These are phyloP conservation scores for Trametes hirsuta DNA, from an alignment of 1,284 basidiomycete genomes.

Conservation along the genomic window DNA sequence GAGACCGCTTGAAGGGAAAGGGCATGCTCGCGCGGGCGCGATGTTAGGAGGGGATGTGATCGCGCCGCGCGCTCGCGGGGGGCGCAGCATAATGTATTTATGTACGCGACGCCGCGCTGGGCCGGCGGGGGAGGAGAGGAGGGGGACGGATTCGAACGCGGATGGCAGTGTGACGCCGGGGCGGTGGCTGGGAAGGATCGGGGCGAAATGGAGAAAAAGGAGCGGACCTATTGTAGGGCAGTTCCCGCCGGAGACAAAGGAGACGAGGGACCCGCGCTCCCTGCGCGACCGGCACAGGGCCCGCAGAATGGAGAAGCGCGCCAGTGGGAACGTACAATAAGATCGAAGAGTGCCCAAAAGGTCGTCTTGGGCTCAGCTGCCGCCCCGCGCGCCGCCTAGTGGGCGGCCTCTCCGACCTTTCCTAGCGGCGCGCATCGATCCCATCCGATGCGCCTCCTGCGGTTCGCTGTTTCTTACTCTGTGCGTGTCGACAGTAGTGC, in stretches of 20 bases:
- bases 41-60: constrained; percentile 11
- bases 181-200: constrained; percentile 20
- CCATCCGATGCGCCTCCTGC: constrained; percentile 14
- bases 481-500: not conserved
- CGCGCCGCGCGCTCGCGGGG: constrained; percentile 23
- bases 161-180: constrained; percentile 24
- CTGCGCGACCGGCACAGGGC: constrained; percentile 25
- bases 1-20: constrained; percentile 28
- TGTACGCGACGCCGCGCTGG: constrained; percentile 11
- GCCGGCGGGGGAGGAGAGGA: constrained; percentile 16
- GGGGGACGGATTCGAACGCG: constrained; percentile 18
- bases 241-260: constrained; percentile 28
- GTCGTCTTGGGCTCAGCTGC: constrained; percentile 25
- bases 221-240: constrained; percentile 19
- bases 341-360: constrained; percentile 21
- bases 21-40: constrained; percentile 22
- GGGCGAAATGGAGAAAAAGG: constrained; percentile 24
- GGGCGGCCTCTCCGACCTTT: constrained; percentile 7
- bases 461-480: constrained; percentile 18
- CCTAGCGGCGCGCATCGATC: constrained; percentile 17
- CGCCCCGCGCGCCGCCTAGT: constrained; percentile 4
- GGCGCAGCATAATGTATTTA: constrained; percentile 24
- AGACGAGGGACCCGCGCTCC: constrained; percentile 11
- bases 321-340: constrained; percentile 22
- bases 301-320: constrained; percentile 28